Percentiles rank a stretch among this genome's conserved stretches.
phyloP scores from a whole-genome alignment of 2,329 filamentous ascomycete species.

The Talaromyces islandicus region DNA sequence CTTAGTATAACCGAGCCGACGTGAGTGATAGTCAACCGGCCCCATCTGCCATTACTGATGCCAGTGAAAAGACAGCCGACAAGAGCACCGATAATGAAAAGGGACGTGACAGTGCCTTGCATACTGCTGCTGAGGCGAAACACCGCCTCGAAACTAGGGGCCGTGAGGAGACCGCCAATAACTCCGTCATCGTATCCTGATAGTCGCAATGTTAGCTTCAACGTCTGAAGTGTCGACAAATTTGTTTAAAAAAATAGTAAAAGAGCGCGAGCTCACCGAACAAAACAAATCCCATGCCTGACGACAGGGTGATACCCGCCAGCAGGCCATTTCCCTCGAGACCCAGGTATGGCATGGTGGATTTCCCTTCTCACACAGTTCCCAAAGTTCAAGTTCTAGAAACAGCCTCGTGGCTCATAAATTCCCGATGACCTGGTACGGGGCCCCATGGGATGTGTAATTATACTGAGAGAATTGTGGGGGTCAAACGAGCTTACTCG shows the following conservation, averaged over 20 bases:
- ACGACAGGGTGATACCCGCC: constrained; percentile 40
- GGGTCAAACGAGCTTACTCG: background rate
- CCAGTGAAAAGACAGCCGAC: constrained; percentile 45
- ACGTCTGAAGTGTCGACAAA: background rate
- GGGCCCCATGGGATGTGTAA: background rate
- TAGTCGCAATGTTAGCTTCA: background rate
- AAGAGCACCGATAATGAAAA: constrained; percentile 53
- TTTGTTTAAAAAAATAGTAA: background rate
- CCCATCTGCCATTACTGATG: constrained; percentile 52
- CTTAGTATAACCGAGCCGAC: constrained; percentile 55
- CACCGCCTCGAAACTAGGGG: constrained; percentile 15
- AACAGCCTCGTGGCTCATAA: background rate
- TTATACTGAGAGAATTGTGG: background rate
- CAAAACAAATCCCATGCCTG: constrained; percentile 19
- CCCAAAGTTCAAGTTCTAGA: background rate
- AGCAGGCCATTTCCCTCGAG: constrained; percentile 19
- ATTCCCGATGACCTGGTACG: background rate
- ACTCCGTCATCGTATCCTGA: constrained; percentile 19
- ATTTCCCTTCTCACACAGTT: background rate
- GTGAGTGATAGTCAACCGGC: constrained; percentile 53
- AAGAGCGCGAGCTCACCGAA: constrained; percentile 9
- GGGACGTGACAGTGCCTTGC: constrained; percentile 36
- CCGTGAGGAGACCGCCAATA: constrained; percentile 17
- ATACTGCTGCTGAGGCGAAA: constrained; percentile 17
- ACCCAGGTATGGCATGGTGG: constrained; percentile 26